Conservation (phyloP, 352 stramenopile genomes). For the Phytophthora boehmeriae region DNA sequence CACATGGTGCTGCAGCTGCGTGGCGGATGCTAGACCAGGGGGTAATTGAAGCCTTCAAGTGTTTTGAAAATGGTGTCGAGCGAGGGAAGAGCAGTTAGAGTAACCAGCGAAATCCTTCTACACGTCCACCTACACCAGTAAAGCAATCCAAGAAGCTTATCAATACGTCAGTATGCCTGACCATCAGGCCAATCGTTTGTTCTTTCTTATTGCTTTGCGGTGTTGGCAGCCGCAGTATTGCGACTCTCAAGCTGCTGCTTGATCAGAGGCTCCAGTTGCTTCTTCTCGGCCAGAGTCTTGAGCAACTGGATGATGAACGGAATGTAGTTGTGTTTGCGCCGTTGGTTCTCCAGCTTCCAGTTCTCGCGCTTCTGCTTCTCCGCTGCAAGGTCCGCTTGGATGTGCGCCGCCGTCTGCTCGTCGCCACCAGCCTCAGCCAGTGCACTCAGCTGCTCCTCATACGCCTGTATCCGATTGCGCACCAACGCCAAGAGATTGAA, state of each 20-base stretch:
- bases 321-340: constrained; percentile 97
- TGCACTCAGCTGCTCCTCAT: constrained; percentile 48
- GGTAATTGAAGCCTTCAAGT: neutral
- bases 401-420: constrained; percentile 42
- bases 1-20: constrained; percentile 99
- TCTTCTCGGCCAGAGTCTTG: constrained; percentile 91
- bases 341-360: constrained; percentile 91
- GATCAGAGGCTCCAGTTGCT: constrained; percentile 83
- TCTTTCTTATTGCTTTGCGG: constrained; percentile 21
- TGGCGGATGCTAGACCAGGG: constrained; percentile 75
- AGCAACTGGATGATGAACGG: constrained; percentile 95
- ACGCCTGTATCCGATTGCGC: constrained; percentile 74
- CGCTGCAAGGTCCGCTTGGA: constrained; percentile 53
- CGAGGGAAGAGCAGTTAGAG: constrained; percentile 27
- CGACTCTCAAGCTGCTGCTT: constrained; percentile 59
- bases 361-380: constrained; percentile 77
- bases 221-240: constrained; percentile 18
- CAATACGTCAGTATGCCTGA: constrained; percentile 10
- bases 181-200: no score
- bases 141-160: constrained; percentile 18
- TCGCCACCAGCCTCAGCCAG: constrained; percentile 44
- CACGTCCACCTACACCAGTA: constrained; percentile 3
- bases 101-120: constrained; percentile 20
- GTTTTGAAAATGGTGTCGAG: constrained; percentile 9
- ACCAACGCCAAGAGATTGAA: constrained; percentile 97